Evolutionary conservation across 495 filamentous ascomycete genomes (phyloP).

Genomic region (Darksidea phi): DNA sequence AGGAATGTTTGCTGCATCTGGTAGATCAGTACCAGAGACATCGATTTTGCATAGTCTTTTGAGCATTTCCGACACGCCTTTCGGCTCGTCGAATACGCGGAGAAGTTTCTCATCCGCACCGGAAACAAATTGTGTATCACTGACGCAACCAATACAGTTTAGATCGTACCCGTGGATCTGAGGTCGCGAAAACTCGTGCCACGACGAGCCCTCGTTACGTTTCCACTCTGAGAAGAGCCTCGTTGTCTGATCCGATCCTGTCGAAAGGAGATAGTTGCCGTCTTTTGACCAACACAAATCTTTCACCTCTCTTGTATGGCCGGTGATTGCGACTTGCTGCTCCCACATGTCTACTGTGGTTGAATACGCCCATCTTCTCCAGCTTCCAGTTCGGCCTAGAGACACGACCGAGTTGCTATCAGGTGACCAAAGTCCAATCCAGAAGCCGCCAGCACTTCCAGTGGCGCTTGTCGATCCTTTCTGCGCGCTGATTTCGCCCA

Average conservation of each 20-base stretch:
- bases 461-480: constrained; percentile 96
- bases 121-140: constrained; percentile 73
- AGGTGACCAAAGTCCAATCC: constrained; percentile 92
- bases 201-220: constrained; percentile 54
- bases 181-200: constrained; percentile 94
- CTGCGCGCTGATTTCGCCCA: constrained; percentile 89
- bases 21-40: constrained; percentile 51
- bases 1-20: constrained; percentile 88
- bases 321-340: constrained; percentile 73
- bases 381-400: constrained; percentile 87
- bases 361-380: constrained; percentile 75
- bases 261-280: constrained; percentile 83
- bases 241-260: constrained; percentile 92
- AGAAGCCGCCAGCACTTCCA: constrained; percentile 92
- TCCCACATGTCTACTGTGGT: constrained; percentile 63
- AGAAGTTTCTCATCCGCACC: constrained; percentile 98
- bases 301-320: constrained; percentile 76
- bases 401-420: constrained; percentile 70
- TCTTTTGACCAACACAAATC: constrained; percentile 80
- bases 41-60: constrained; percentile 63
- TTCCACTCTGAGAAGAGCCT: constrained; percentile 85
- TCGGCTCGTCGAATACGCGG: constrained; percentile 90
- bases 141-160: constrained; percentile 82
- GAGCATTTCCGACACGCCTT: constrained; percentile 73
- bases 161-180: constrained; percentile 99